Percentiles rank a stretch among this genome's conserved stretches.
These are phyloP conservation scores for Apophysomyces elegans DNA, from an alignment of 371 early-diverging fungal species.

Conservation along the genomic window DNA sequence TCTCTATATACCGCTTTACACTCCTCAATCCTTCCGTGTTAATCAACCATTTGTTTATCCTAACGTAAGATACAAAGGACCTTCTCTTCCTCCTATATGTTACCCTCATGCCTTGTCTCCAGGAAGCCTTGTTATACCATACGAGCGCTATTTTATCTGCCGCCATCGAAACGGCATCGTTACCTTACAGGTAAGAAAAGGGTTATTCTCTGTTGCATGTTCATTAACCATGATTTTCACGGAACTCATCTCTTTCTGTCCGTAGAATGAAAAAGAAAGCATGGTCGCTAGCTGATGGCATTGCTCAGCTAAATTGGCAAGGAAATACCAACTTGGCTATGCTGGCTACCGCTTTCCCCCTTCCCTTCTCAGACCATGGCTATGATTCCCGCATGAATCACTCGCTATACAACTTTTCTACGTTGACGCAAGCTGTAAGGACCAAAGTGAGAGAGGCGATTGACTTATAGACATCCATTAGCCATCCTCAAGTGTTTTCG, in stretches of 20 bases:
- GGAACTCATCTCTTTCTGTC: not conserved
- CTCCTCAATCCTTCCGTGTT: constrained; percentile 33
- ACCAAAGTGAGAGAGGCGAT: constrained; percentile 6
- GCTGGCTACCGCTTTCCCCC: constrained; percentile 48
- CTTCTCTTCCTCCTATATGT: not conserved
- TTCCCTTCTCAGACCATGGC: constrained; percentile 42
- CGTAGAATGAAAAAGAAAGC: constrained; percentile 47
- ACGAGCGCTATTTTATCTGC: constrained; percentile 71
- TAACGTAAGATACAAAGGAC: constrained; percentile 18
- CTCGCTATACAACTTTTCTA: constrained; percentile 18
- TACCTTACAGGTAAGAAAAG: constrained; percentile 52
- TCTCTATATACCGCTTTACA: constrained; percentile 62
- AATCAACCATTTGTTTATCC: constrained; percentile 28
- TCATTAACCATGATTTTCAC: not conserved
- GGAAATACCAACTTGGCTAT: constrained; percentile 50
- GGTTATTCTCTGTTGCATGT: not conserved
- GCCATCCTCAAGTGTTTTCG: constrained; percentile 24
- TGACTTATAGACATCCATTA: not conserved
- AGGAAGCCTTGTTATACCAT: constrained; percentile 60
- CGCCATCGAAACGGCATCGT: constrained; percentile 65
- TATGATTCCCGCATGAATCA: constrained; percentile 20
- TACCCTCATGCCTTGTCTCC: constrained; percentile 5
- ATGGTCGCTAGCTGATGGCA: constrained; percentile 43
- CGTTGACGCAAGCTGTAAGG: not conserved
- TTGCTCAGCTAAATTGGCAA: constrained; percentile 53